Evolutionary conservation across 495 filamentous ascomycete genomes (phyloP), one percentile per base, ranked within the genome.

Genomic region (Aspergillus asperescens): DNA sequence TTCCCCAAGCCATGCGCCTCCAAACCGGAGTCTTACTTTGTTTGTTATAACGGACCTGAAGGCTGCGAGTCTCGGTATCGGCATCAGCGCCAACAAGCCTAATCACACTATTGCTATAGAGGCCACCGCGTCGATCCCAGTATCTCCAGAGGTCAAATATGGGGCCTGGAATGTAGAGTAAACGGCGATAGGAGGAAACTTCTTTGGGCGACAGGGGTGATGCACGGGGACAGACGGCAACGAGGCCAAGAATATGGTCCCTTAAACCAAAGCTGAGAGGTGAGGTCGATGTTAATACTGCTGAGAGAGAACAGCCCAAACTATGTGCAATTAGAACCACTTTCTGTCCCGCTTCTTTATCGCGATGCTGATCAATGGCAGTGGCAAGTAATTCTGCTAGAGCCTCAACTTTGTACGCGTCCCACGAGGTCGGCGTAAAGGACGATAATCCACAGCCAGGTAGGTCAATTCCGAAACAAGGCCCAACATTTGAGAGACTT

Each of bases 391-490:
- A 71, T 56, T 89, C 84, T 10, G 80, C 83, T 24, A 97, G 70
- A 10, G 86, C 84, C 38, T 88, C 82, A 7, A 84, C 82, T 0
- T 80, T 83, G 62, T 96, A 97, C 19, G 90, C 86, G 39, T 81
- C 75, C 89, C 90, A 95, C 23, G 74, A 62, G 1, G 73, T 81
- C 2, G 83, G 85, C 22, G 72, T 75, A 67, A 90, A 92, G 10
- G 76, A 72, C 7, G 90, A 95, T 5, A 81, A 69, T 24, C 92
- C 92, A 54, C 90, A 95, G 24, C 92, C 92, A 2, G 92, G 92
- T 1, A 96, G 72, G 66, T 97, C 92, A 50, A 96, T 85, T 5
- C 87, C 87, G 13, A 97, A 80, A 60, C 89, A 95, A n/a, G 91
- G 85, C 1, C 87, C 88, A 18, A 90, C 72, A 54, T 94, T 89